These are phyloP conservation scores for Syzygium jambos DNA, from an alignment of 345 rosid genomes.

Conservation along the genomic window DNA sequence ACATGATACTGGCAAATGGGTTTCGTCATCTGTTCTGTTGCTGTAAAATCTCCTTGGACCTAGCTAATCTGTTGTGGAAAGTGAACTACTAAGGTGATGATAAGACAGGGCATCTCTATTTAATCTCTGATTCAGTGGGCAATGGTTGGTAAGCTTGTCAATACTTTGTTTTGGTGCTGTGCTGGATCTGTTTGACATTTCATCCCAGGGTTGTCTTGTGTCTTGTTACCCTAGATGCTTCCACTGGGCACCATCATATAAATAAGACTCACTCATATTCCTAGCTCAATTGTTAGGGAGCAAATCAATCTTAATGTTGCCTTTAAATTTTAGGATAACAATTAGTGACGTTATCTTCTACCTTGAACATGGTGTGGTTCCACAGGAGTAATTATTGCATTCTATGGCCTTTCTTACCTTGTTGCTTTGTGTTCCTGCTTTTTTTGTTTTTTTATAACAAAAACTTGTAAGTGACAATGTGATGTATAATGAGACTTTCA, in stretches of 20 bases:
- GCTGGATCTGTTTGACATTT: not conserved
- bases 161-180: not conserved
- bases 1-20: not conserved
- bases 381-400: not conserved
- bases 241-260: not conserved
- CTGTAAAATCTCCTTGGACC: not conserved
- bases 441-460: not conserved
- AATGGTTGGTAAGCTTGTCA: not conserved
- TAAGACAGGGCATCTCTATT: not conserved
- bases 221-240: not conserved
- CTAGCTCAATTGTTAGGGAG: not conserved
- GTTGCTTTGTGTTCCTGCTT: not conserved
- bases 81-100: not conserved
- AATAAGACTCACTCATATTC: not conserved
- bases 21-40: not conserved
- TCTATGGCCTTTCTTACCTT: not conserved
- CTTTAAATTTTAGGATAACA: not conserved
- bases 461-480: not conserved
- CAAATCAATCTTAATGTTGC: not conserved
- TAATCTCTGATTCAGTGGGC: not conserved
- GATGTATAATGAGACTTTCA: conserved; percentile 5
- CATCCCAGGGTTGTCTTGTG: not conserved
- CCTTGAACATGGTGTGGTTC: not conserved
- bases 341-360: not conserved
- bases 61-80: not conserved